Evolutionary conservation across 1,284 basidiomycete species (phyloP).

Genomic region (Malassezia equina): DNA sequence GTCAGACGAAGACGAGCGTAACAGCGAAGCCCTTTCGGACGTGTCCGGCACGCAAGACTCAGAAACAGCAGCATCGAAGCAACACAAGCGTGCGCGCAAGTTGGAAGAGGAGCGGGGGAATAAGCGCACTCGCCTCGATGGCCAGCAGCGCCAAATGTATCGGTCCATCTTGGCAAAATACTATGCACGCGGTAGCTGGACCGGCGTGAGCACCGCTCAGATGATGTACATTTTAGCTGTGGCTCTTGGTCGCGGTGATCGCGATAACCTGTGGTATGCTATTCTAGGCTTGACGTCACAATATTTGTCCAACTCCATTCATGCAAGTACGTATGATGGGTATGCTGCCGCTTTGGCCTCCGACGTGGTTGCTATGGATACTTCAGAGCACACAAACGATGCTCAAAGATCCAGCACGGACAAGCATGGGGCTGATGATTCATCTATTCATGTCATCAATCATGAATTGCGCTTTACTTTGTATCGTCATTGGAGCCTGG

Average conservation of each 20-base stretch:
- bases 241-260: slow-evolving; percentile 76
- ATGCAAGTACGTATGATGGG: slow-evolving; percentile 69
- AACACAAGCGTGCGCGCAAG: neutral
- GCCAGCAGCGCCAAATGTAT: slow-evolving; percentile 25
- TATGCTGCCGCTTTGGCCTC: slow-evolving; percentile 31
- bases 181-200: slow-evolving; percentile 72
- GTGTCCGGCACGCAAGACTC: neutral
- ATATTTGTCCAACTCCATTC: slow-evolving; percentile 76
- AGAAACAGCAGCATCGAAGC: neutral
- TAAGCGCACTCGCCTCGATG: slow-evolving; percentile 14
- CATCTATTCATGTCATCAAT: slow-evolving; percentile 28
- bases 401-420: slow-evolving; percentile 19
- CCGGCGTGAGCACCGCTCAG: slow-evolving; percentile 78
- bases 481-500: slow-evolving; percentile 93
- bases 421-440: slow-evolving; percentile 33
- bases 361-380: slow-evolving; percentile 31
- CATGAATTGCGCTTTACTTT: slow-evolving; percentile 64
- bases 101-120: neutral
- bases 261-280: slow-evolving; percentile 89
- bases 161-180: slow-evolving; percentile 52
- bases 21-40: slow-evolving; percentile 12
- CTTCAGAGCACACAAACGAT: slow-evolving; percentile 2
- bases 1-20: slow-evolving; percentile 47
- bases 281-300: slow-evolving; percentile 89
- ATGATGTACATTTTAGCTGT: slow-evolving; percentile 84